A percentile compares a stretch with the other conserved stretches of the same genome.
Evolutionary conservation across 2,329 filamentous ascomycete species (phyloP).

Genomic region (Ophiobolus disseminans): DNA sequence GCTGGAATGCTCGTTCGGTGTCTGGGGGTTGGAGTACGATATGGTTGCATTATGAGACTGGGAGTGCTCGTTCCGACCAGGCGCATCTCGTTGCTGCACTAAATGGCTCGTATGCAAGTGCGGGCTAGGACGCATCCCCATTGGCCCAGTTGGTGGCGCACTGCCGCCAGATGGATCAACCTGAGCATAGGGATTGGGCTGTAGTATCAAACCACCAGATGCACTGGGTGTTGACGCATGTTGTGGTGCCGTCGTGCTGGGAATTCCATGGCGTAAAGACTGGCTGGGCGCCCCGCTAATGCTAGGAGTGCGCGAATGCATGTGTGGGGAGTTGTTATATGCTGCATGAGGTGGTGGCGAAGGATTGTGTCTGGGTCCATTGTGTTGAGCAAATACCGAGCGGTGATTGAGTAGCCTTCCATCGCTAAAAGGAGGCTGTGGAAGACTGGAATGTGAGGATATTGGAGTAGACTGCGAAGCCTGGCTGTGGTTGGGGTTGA

Average conservation of each 20-base stretch:
- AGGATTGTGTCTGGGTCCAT: slow-evolving; percentile 39
- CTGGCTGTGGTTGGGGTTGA: slow-evolving; percentile 35
- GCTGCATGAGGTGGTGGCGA: slow-evolving; percentile 41
- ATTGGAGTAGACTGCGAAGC: slow-evolving; percentile 29
- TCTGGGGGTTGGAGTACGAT: slow-evolving; percentile 44
- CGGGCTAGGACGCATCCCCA: slow-evolving; percentile 48
- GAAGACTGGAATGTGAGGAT: slow-evolving; percentile 35
- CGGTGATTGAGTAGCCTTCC: slow-evolving; percentile 35
- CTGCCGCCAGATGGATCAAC: slow-evolving; percentile 43
- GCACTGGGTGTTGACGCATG: slow-evolving; percentile 27
- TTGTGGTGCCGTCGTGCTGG: slow-evolving; percentile 26
- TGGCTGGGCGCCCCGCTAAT: slow-evolving; percentile 37
- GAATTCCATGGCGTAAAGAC: slow-evolving; percentile 32
- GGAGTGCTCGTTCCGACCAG: slow-evolving; percentile 42
- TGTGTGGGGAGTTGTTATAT: slow-evolving; percentile 43
- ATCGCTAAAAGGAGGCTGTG: slow-evolving; percentile 36
- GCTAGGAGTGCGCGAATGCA: slow-evolving; percentile 46
- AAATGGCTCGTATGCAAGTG: slow-evolving; percentile 41
- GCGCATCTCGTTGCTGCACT: slow-evolving; percentile 36
- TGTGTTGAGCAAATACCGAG: slow-evolving; percentile 43
- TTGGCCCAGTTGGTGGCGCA: slow-evolving; percentile 37
- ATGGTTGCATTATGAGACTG: slow-evolving; percentile 39
- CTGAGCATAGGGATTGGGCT: slow-evolving; percentile 48
- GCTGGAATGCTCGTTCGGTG: slow-evolving; percentile 37
- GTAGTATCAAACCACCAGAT: slow-evolving; percentile 38